A percentile compares a stretch with the other conserved stretches of the same genome.
Evolutionary conservation across 1,284 basidiomycete genomes (phyloP).

Genomic region (Fomitiporia mediterranea): DNA sequence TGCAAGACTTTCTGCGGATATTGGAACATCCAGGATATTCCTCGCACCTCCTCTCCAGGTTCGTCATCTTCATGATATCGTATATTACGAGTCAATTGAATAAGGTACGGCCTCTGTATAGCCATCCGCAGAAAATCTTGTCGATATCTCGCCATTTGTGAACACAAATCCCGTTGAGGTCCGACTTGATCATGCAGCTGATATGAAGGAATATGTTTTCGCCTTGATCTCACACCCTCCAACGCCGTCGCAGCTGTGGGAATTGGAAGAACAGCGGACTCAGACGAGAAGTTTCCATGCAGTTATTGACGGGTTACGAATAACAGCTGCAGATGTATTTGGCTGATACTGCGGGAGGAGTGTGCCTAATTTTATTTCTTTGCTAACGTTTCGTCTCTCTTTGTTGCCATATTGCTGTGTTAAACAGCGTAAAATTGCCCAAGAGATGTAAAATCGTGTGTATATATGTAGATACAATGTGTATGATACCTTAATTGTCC

Average conservation of each 20-base stretch:
- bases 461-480: not conserved
- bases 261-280: slow-evolving; percentile 4
- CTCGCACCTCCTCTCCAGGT: slow-evolving; percentile 15
- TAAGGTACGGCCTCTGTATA: not conserved
- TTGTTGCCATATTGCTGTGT: not conserved
- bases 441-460: not conserved
- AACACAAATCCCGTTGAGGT: slow-evolving; percentile 13
- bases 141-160: slow-evolving; percentile 14
- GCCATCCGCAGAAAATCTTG: slow-evolving; percentile 14
- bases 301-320: slow-evolving; percentile 2
- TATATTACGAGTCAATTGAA: not conserved
- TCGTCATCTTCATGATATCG: not conserved
- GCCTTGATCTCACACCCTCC: slow-evolving; percentile 19
- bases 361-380: not conserved
- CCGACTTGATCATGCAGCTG: slow-evolving; percentile 2
- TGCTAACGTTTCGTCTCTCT: not conserved
- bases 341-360: not conserved
- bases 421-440: not conserved
- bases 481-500: too few relatives aligned
- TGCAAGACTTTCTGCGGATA: slow-evolving; percentile 3
- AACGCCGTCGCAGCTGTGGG: slow-evolving; percentile 14
- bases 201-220: slow-evolving; percentile 17
- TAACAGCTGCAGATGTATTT: slow-evolving; percentile 12
- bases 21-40: slow-evolving; percentile 5
- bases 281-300: slow-evolving; percentile 1